Evolutionary conservation across 331 rosid species (phyloP), one percentile per base, ranked within the genome.

Genomic region (Spiraea crenata): DNA sequence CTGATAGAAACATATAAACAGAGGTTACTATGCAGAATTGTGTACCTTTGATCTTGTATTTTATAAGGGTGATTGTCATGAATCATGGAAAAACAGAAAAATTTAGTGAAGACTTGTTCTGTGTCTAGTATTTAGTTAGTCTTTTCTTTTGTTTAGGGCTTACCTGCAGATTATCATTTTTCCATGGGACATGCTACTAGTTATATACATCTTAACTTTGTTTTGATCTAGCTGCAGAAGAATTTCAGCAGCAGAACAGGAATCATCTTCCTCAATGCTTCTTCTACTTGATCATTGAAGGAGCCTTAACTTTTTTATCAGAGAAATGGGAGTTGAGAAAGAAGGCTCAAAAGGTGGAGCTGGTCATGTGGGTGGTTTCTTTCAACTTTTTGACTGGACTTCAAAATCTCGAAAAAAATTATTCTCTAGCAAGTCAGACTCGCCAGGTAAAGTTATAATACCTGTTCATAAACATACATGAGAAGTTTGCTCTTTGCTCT

Each of bases 331-430:
- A 66, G 73, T 76, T 63, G 96, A 91, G 81, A 89, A 72, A 76
- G 96, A 91, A 61, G 90, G 89, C 76, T 73, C 72, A 11, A 91
- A 74, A 83, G 71, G 68, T 76, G 92, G 90, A 69, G 87, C 89
- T 70, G 85, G 91, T 64, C 84, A 90, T 63, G 92, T 76, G 46
- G 96, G 98, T 57, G 86, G 96, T 42, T 91, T 93, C 73, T 86
- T 93, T 65, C 96, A 93, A 35, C 78, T 93, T 78, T 93, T 93
- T 73, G 99, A 93, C 75, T 93, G 99, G 97, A 89, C 79, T 54
- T 77, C 97, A 44, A 93, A 93, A 76, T 87, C 97, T 8, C 86
- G 95, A 7, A 93, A 93, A 80, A 93, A 88, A 70, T 78, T 93
- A 62, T 93, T 93, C 80, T 74, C 96, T 7, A 75, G 82, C 76